Conservation (phyloP, 2,329 filamentous ascomycete genomes). For the Camillea tinctor region DNA sequence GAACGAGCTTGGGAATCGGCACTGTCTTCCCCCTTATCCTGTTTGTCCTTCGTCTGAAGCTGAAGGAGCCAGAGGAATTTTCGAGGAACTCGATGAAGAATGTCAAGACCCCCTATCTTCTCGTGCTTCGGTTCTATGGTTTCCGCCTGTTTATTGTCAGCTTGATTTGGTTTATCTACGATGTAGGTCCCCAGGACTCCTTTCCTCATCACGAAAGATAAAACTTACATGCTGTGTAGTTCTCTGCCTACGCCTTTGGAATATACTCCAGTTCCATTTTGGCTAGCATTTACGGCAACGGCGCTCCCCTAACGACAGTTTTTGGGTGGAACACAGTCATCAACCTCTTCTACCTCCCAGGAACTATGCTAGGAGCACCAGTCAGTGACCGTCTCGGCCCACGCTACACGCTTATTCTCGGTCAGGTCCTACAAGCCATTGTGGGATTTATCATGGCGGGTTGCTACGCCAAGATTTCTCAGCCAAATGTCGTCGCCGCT, state of each 20-base stretch:
- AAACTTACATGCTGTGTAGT: constrained; percentile 40
- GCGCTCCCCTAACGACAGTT: constrained; percentile 66
- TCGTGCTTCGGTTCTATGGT: constrained; percentile 68
- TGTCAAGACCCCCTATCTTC: constrained; percentile 52
- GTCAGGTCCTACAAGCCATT: constrained; percentile 69
- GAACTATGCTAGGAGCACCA: constrained; percentile 74
- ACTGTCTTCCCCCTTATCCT: constrained; percentile 74
- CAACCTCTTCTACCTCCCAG: constrained; percentile 86
- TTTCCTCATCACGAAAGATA: background rate
- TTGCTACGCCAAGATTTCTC: constrained; percentile 68
- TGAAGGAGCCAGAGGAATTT: constrained; percentile 79
- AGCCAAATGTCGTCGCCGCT: constrained; percentile 64
- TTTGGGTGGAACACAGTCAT: constrained; percentile 90
- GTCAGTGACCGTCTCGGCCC: constrained; percentile 78
- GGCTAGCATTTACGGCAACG: constrained; percentile 57
- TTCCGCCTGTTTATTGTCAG: constrained; percentile 68
- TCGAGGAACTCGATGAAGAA: constrained; percentile 65
- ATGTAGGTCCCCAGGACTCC: constrained; percentile 43
- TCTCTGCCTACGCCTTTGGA: constrained; percentile 79
- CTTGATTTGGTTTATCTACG: constrained; percentile 82
- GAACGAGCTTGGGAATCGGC: constrained; percentile 75
- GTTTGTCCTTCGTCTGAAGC: constrained; percentile 67
- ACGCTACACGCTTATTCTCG: constrained; percentile 67
- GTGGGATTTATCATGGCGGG: constrained; percentile 90
- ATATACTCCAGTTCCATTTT: constrained; percentile 82